These are phyloP conservation scores for Castanea sativa DNA, from an alignment of 306 rosid species.

Conservation along the genomic window DNA sequence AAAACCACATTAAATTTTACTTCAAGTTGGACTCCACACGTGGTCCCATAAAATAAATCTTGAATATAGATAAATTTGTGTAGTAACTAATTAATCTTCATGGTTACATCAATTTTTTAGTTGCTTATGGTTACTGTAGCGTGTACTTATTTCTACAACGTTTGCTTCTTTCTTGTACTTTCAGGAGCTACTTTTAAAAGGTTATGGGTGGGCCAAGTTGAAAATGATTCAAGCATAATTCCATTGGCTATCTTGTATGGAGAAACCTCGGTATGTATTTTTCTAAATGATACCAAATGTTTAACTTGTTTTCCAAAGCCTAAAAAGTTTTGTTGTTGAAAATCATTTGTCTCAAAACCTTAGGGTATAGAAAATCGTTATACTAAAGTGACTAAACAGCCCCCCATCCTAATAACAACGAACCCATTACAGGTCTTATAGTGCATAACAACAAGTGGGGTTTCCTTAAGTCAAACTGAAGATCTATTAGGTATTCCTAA, in stretches of 20 bases:
- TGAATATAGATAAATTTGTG: too few species aligned
- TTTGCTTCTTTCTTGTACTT: slow-evolving; percentile 24
- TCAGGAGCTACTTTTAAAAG: slow-evolving; percentile 56
- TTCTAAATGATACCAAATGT: neutral
- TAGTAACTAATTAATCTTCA: too few species aligned
- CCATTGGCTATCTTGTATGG: slow-evolving; percentile 68
- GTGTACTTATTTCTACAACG: neutral
- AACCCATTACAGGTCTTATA: too few species aligned
- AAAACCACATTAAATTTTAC: too few species aligned
- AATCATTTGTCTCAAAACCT: neutral
- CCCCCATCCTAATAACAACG: too few species aligned
- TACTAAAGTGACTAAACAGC: too few species aligned
- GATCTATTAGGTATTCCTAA: neutral
- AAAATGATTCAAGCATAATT: slow-evolving; percentile 38
- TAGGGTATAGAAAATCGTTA: neutral
- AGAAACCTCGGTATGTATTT: slow-evolving; percentile 45
- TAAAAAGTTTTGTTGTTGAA: neutral
- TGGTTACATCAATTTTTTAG: neutral
- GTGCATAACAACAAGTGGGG: neutral
- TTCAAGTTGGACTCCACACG: too few species aligned
- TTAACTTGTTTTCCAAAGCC: neutral
- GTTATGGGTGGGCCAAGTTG: slow-evolving; percentile 73
- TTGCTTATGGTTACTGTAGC: neutral
- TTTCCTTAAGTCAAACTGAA: neutral
- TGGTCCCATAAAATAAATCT: too few species aligned